Base-by-base conservation (phyloP, 306 rosid species). In the Cicer arietinum region DNA sequence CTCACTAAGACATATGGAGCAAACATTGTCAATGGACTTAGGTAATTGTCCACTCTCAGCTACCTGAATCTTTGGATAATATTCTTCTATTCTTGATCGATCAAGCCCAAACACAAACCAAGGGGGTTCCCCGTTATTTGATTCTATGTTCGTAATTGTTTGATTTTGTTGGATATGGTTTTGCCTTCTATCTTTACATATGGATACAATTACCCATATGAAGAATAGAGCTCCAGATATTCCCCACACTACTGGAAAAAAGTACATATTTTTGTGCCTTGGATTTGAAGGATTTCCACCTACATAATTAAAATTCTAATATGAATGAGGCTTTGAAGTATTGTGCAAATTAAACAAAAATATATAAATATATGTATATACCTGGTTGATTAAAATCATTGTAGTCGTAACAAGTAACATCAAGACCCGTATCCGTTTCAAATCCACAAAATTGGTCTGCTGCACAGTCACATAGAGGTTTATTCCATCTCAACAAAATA, bases 1-100 rank as follows among this genome's bases (percentile, higher is more conserved):
- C 50, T 93, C 96, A 0, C 85, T 60, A 9, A 91, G 47, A 63
- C 96, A 93, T n/a, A 88, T 91, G 0, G 97, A 80, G 59, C 97
- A 89, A 1, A 66, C 86, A 37, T 72, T 88, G 41, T 90, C 89
- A 2, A 37, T 81, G 45, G 86, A 84, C 64, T 83, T 89, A 0
- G 93, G 90, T 11, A 90, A 51, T 10, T 87, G 80, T 39, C 83
- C 71, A 5, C 89, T 90, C 48, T 86, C 91, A 0, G 89, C 90
- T 0, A 90, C 67, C 7, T 74, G 57, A 2, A 79, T 86, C 71
- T 82, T 88, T 0, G 96, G 91, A 67, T 72, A 87, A 67, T 72
- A 87, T 1, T 89, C 69, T 43, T 87, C 90, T 7, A 92, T 90
- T 4, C 84, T 85, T 30, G 88, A 81, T 50, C 78, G 69, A 25